Evolutionary conservation across 768 basidiomycete genomes (phyloP), one percentile per base, ranked within the genome.

Genomic region (Naganishia friedmannii): DNA sequence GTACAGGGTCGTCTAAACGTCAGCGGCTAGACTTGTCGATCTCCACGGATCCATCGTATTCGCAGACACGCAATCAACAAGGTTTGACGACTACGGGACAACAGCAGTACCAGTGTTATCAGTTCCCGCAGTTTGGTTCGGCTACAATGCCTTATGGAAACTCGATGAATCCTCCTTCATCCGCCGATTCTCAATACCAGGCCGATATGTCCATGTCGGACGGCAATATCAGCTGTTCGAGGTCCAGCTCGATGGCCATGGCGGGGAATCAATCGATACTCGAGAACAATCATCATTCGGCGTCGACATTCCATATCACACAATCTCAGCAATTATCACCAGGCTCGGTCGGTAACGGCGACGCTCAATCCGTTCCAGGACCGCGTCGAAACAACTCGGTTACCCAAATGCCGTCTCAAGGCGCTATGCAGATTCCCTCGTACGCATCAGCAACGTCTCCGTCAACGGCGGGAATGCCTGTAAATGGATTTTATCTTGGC

Each of bases 1-100:
- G 15, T 15, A n/a, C 39, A 42, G 60, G 39, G 17, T 26, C 39
- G 2, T 45, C 6, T 3, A 63, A 63, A 29, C 60, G 60, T 5
- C 60, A 42, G 28, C 60, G 60, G 19, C 42, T 63, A 26, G 39
- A 63, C 42, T 26, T 46, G 37, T n/a, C 39, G 3, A 63, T 45
- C 15, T 12, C 37, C 12, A 58, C 34, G 21, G 34, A 58, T 37
- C n/a, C 28, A 34, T 42, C 39, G 23, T 63, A 23, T 42, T 45
- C 28, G 26, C 39, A 42, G 6, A 13, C 42, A 46, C 9, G 26
- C 23, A 34, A 63, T 8, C 42, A 46, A 17, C 48, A 51, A 51
- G n/a, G n/a, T 51, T 12, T 51, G n/a, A 23, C 17, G 3, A 26
- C 48, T 3, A 17, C 21, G 4, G 48, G 48, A 3, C 48, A 51